Percentiles rank a stretch among this genome's conserved stretches.
Conservation (phyloP, 768 basidiomycete genomes). For the Exidia glandulosa region DNA sequence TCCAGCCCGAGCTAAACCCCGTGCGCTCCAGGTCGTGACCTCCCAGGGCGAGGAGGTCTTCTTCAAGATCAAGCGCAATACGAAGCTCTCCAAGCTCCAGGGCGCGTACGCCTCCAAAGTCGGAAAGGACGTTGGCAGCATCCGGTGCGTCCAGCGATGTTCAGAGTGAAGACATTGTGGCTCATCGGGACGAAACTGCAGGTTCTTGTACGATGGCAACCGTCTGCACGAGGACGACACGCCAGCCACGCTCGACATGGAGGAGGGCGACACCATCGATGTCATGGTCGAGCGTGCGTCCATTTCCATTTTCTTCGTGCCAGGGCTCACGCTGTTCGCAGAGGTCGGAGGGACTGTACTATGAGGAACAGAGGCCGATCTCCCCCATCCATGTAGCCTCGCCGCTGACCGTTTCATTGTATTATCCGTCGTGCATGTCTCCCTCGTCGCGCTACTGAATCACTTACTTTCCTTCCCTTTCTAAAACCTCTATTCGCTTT, state of each 20-base stretch:
- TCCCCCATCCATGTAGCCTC: constrained; percentile 5
- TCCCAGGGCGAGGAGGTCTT: constrained; percentile 79
- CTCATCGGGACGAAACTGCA: constrained; percentile 20
- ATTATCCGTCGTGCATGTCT: not conserved
- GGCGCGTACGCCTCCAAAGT: constrained; percentile 88
- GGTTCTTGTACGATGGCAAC: constrained; percentile 83
- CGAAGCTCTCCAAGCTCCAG: constrained; percentile 85
- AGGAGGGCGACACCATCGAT: constrained; percentile 78
- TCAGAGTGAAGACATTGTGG: not conserved
- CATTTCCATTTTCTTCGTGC: not conserved
- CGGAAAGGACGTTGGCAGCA: constrained; percentile 76
- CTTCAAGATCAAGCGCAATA: constrained; percentile 94
- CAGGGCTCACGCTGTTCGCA: not conserved
- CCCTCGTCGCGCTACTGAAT: not conserved
- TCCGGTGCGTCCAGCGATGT: constrained; percentile 50
- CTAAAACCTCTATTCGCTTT: not conserved
- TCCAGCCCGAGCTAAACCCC: not conserved
- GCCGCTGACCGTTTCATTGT: constrained; percentile 1
- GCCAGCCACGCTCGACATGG: constrained; percentile 75
- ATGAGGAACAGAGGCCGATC: not conserved
- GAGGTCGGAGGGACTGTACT: not conserved
- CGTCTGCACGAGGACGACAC: constrained; percentile 87
- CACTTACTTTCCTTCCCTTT: not conserved
- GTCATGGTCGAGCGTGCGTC: constrained; percentile 90
- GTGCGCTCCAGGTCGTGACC: constrained; percentile 49